phyloP scores from a whole-genome alignment of 768 basidiomycete species.

The Termitomyces sp. region DNA sequence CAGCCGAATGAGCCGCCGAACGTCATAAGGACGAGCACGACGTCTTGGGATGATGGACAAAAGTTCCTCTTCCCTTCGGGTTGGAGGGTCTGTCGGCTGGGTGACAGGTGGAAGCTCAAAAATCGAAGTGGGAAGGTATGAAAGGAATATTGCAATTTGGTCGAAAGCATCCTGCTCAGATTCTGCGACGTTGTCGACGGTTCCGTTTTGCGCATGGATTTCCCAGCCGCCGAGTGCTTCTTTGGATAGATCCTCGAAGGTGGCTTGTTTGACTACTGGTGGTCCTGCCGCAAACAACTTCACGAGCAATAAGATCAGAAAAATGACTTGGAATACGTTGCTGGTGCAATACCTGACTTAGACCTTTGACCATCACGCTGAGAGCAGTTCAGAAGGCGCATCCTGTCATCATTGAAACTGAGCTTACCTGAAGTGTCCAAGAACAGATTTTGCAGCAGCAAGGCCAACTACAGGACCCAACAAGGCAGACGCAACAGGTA shows the following conservation, averaged over 20 bases:
- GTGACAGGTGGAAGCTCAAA: conserved; percentile 29
- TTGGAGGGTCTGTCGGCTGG: conserved; percentile 19
- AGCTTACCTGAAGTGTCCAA: conserved; percentile 34
- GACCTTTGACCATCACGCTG: conserved; percentile 38
- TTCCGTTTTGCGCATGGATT: conserved; percentile 5
- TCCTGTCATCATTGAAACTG: background rate
- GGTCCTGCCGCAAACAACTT: conserved; percentile 14
- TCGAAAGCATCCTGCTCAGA: conserved; percentile 32
- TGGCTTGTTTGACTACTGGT: conserved; percentile 15
- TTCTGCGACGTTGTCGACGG: conserved; percentile 18
- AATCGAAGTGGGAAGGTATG: conserved; percentile 38
- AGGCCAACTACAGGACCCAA: conserved; percentile 38
- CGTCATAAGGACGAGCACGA: conserved; percentile 31
- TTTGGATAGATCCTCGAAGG: conserved; percentile 16
- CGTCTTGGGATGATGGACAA: conserved; percentile 33
- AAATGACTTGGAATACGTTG: background rate
- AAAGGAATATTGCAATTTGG: conserved; percentile 33
- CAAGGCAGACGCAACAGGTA: conserved; percentile 35
- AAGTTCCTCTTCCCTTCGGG: conserved; percentile 31
- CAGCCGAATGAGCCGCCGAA: conserved; percentile 30
- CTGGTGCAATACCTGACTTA: conserved; percentile 22
- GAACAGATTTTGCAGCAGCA: conserved; percentile 35
- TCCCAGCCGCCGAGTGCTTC: conserved; percentile 14
- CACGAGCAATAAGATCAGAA: background rate
- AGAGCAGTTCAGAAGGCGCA: background rate